Evolutionary conservation across 495 filamentous ascomycete genomes (phyloP), one percentile per base, ranked within the genome.

Genomic region (Aspergillus bertholletiae): DNA sequence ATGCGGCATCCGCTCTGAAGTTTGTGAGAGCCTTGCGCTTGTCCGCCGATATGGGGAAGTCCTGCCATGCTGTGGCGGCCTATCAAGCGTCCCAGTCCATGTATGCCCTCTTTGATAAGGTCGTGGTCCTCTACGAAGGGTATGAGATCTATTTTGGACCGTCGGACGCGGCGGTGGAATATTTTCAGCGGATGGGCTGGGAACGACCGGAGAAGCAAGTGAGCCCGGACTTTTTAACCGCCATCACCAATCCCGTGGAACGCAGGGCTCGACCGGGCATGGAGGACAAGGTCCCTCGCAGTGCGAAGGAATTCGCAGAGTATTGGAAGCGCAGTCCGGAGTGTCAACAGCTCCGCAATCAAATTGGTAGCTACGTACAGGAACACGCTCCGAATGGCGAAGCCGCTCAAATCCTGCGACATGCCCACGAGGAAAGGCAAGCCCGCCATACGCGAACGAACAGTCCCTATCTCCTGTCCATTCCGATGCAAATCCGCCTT

Each of bases 81-180:
- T 94, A 92, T 58, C 89, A 94, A 65, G 89, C 89, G 0, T 87
- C 83, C 12, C 89, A 96, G 64, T 87, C 83, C 55, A 96, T 95
- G 56, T 96, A 92, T 66, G 71, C 74, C 32, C 59, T 73, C 12
- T 85, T 85, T 53, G 83, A 86, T 63, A 85, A 85, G 59, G 77
- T 79, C 6, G 49, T 74, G 2, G 73, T 88, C 1, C 64, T 88
- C 0, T 86, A 87, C 56, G 77, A 83, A 43, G 85, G 85, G 2
- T 69, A 79, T 2, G 73, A 87, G 57, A 85, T 88, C 35, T 88
- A 81, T 63, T 87, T 80, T 50, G 86, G 86, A 0, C 77, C 77
- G 0, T 72, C 72, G 2, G 68, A 76, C 1, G 65, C 74, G 15
- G 86, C 85, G 5, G 76, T 80, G 26, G 58, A 72, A 26, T 88